These are phyloP conservation scores for Corniculantispora saksenae DNA, from an alignment of 2,329 filamentous ascomycete species.

Conservation along the genomic window DNA sequence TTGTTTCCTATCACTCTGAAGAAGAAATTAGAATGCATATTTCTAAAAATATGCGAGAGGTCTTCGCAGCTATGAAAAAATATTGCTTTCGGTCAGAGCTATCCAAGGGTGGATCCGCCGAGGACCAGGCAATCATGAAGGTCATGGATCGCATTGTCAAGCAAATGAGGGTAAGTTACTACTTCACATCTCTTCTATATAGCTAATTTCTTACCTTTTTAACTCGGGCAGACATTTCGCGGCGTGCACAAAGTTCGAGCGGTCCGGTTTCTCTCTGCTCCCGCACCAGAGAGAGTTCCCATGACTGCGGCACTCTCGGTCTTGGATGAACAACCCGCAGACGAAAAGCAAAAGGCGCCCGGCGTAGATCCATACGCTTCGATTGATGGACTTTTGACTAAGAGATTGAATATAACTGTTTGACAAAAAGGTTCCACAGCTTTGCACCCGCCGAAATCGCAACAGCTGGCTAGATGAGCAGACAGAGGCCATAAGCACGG, in stretches of 20 bases:
- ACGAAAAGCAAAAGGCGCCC: neutral
- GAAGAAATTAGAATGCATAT: slow-evolving; percentile 5
- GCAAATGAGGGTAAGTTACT: slow-evolving; percentile 3
- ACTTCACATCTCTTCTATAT: neutral
- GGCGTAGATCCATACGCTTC: neutral
- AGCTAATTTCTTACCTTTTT: neutral
- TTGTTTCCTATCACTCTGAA: neutral
- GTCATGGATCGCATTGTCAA: slow-evolving; percentile 14
- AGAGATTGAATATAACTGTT: slow-evolving; percentile 3
- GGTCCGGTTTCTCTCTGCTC: slow-evolving; percentile 5
- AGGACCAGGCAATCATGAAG: slow-evolving; percentile 3
- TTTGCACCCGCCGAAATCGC: no score
- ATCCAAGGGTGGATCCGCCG: neutral
- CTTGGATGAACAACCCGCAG: neutral
- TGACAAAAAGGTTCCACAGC: neutral
- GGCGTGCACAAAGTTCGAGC: slow-evolving; percentile 14
- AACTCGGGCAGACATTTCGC: neutral
- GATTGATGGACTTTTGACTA: slow-evolving; percentile 5
- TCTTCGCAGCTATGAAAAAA: neutral
- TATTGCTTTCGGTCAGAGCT: slow-evolving; percentile 1
- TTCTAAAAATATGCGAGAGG: slow-evolving; percentile 6
- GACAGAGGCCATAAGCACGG: no score
- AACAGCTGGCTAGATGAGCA: no score
- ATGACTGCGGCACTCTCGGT: slow-evolving; percentile 11
- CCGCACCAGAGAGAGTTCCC: slow-evolving; percentile 7